Percentiles rank a stretch among this genome's conserved stretches.
These are phyloP conservation scores for Alternaria triticina DNA, from an alignment of 2,329 filamentous ascomycete species.

Conservation along the genomic window DNA sequence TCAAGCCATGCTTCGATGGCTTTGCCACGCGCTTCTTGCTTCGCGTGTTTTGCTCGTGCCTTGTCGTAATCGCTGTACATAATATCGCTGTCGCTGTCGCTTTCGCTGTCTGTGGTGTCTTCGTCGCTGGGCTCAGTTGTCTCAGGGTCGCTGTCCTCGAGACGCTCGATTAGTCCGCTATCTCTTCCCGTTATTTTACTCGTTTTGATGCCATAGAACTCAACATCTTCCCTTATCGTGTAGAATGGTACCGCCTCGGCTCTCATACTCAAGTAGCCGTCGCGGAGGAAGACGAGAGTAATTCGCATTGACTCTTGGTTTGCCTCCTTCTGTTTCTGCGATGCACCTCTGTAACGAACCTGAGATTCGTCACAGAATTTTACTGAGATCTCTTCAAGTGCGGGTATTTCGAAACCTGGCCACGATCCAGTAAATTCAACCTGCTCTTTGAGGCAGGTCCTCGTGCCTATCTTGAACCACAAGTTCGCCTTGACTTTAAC, in stretches of 20 bases:
- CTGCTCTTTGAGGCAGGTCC: no score
- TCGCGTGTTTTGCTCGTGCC: neutral
- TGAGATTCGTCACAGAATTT: no score
- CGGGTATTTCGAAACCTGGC: no score
- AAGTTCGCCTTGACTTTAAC: neutral
- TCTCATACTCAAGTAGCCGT: neutral
- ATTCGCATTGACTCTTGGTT: neutral
- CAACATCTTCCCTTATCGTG: neutral
- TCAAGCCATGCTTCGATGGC: neutral
- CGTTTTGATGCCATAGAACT: neutral
- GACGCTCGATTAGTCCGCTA: neutral
- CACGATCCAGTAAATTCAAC: no score
- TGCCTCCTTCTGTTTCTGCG: neutral
- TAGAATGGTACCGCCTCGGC: no score
- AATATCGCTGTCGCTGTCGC: neutral
- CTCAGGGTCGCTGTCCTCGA: neutral
- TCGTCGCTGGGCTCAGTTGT: neutral
- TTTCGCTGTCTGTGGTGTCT: neutral
- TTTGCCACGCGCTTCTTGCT: neutral
- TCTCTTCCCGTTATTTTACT: neutral
- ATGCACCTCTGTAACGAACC: no score
- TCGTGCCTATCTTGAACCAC: no score
- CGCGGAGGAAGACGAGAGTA: neutral
- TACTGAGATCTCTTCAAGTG: no score
- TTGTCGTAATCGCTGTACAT: neutral